phyloP scores from a whole-genome alignment of 345 rosid genomes.

The Corymbia maculata region DNA sequence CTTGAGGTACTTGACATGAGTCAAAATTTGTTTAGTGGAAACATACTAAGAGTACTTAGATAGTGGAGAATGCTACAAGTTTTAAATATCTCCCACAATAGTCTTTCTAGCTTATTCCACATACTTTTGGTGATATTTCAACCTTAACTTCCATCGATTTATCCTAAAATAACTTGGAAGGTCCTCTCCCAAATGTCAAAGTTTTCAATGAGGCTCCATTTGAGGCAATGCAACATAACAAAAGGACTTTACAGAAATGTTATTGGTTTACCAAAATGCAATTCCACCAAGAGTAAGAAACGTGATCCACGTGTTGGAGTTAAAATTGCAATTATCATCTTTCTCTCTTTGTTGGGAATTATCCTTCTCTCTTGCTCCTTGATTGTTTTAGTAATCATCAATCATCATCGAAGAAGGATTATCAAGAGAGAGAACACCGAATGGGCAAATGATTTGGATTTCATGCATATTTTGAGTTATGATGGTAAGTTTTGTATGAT shows the following conservation, averaged over 20 bases:
- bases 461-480: not conserved
- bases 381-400: fast-evolving
- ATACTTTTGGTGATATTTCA: not conserved
- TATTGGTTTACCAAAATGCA: not conserved
- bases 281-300: not conserved
- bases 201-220: not conserved
- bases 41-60: not conserved
- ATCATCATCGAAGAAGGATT: not conserved
- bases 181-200: not conserved
- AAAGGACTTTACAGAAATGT: not conserved
- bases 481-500: not conserved
- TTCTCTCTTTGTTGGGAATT: not conserved
- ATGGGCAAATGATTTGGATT: not conserved
- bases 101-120: not conserved
- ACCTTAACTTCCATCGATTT: not conserved
- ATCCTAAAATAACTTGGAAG: not conserved
- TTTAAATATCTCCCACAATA: not conserved
- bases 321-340: not conserved
- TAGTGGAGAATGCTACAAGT: not conserved
- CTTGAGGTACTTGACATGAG: not conserved
- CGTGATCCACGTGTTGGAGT: fast-evolving
- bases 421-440: not conserved
- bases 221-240: not conserved
- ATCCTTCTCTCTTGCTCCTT: not conserved
- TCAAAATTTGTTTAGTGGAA: not conserved